These are phyloP conservation scores for Apophysomyces sp. DNA, from an alignment of 371 early-diverging fungal genomes.

Conservation along the genomic window DNA sequence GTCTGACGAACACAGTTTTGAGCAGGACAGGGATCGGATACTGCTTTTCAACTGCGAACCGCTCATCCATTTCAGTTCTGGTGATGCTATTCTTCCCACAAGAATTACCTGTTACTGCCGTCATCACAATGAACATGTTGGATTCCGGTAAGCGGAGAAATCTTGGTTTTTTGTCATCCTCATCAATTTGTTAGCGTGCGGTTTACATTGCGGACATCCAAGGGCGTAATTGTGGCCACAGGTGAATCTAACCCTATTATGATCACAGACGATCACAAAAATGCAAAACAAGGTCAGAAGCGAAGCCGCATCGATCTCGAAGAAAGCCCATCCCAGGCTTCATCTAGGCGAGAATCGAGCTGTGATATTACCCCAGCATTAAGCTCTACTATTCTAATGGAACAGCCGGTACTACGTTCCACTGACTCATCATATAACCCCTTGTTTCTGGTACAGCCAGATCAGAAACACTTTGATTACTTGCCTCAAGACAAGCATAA, in stretches of 20 bases:
- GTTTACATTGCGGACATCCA: conserved; percentile 56
- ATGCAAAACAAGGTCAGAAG: background rate
- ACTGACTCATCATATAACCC: background rate
- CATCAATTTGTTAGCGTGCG: conserved; percentile 49
- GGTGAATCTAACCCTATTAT: conserved; percentile 81
- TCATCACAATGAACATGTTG: conserved; percentile 86
- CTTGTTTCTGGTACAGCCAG: background rate
- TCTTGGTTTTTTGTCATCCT: background rate
- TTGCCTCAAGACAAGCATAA: background rate
- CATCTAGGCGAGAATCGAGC: conserved; percentile 15
- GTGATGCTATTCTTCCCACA: conserved; percentile 83
- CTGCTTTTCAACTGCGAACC: conserved; percentile 81
- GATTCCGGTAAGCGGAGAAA: conserved; percentile 60
- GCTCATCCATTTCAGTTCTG: conserved; percentile 77
- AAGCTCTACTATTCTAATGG: background rate
- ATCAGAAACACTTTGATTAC: background rate
- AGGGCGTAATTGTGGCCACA: conserved; percentile 48
- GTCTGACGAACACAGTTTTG: conserved; percentile 28
- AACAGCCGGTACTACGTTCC: background rate
- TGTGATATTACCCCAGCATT: background rate
- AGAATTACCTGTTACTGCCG: conserved; percentile 93
- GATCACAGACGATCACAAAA: conserved; percentile 89
- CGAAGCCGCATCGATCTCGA: conserved; percentile 3
- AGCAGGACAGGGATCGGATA: conserved; percentile 65
- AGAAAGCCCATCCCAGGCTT: conserved; percentile 11